Evolutionary conservation across 2,329 filamentous ascomycete genomes (phyloP).

Genomic region (Penicillium sclerotiorum): DNA sequence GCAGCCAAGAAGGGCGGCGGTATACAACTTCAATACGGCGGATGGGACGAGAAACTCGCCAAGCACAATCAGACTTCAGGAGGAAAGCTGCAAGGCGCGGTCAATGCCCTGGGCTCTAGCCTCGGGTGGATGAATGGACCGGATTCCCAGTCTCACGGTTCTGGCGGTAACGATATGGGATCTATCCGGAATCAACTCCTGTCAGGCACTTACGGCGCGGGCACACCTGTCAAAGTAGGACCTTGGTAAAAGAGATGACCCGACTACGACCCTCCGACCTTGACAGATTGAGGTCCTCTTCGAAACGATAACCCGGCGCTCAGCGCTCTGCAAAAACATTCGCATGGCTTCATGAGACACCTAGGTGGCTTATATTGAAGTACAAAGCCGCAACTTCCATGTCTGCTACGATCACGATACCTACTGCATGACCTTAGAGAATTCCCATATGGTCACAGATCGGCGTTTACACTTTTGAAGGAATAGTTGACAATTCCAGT

Average conservation of each 20-base stretch:
- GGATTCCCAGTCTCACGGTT: constrained; percentile 30
- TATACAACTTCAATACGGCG: constrained; percentile 83
- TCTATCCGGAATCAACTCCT: constrained; percentile 60
- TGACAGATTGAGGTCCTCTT: not conserved
- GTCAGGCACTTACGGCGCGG: constrained; percentile 59
- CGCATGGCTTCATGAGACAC: constrained; percentile 18
- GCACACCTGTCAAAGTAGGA: constrained; percentile 58
- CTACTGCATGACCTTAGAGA: constrained; percentile 47
- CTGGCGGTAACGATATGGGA: constrained; percentile 43
- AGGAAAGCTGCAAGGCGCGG: constrained; percentile 77
- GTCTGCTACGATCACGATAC: constrained; percentile 50
- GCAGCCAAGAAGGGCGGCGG: constrained; percentile 88
- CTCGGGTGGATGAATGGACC: constrained; percentile 74
- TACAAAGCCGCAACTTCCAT: constrained; percentile 33
- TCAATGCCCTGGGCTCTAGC: constrained; percentile 72
- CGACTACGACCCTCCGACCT: constrained; percentile 1
- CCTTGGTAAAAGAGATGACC: constrained; percentile 50
- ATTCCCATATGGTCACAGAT: constrained; percentile 35
- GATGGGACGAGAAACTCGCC: constrained; percentile 85
- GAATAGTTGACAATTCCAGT: constrained; percentile 22
- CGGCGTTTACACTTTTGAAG: constrained; percentile 44
- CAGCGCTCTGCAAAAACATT: constrained; percentile 11
- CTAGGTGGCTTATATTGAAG: constrained; percentile 16
- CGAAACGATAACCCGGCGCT: constrained; percentile 2
- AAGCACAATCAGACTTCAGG: constrained; percentile 88